These are phyloP conservation scores for Camellia oleifera DNA, from an alignment of 179 eudicot genomes.

Conservation along the genomic window DNA sequence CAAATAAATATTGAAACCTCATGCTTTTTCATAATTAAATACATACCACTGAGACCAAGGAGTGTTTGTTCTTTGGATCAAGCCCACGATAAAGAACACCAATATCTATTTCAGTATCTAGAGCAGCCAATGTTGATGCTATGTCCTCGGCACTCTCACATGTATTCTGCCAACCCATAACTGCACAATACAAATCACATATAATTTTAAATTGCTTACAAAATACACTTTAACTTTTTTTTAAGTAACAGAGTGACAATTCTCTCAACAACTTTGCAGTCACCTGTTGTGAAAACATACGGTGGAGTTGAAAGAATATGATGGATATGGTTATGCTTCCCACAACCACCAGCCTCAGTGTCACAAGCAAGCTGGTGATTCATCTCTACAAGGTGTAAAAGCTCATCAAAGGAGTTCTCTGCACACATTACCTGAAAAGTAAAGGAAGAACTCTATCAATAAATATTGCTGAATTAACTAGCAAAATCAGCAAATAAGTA, in stretches of 20 bases:
- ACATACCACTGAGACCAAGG: conserved; percentile 90
- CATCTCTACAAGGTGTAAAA: conserved; percentile 74
- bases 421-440: conserved; percentile 52
- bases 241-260: not conserved
- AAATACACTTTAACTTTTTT: not conserved
- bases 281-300: conserved; percentile 83
- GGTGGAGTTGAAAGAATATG: conserved; percentile 81
- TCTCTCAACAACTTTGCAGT: conserved; percentile 7
- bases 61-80: conserved; percentile 68
- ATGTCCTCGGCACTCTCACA: conserved; percentile 80
- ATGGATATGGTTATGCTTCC: conserved; percentile 70
- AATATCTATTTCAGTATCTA: conserved; percentile 75
- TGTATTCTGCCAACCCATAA: conserved; percentile 92
- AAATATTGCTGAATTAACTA: not conserved
- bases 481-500: not conserved
- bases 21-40: not conserved
- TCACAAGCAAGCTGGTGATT: conserved; percentile 93
- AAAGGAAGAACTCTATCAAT: not conserved
- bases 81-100: conserved; percentile 84
- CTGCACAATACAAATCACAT: conserved; percentile 37
- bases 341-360: conserved; percentile 86
- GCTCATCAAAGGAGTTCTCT: conserved; percentile 72
- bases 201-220: conserved; percentile 7
- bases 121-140: conserved; percentile 62
- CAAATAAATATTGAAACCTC: not conserved